Conservation (phyloP, 345 rosid species). For the Excoecaria agallocha region DNA sequence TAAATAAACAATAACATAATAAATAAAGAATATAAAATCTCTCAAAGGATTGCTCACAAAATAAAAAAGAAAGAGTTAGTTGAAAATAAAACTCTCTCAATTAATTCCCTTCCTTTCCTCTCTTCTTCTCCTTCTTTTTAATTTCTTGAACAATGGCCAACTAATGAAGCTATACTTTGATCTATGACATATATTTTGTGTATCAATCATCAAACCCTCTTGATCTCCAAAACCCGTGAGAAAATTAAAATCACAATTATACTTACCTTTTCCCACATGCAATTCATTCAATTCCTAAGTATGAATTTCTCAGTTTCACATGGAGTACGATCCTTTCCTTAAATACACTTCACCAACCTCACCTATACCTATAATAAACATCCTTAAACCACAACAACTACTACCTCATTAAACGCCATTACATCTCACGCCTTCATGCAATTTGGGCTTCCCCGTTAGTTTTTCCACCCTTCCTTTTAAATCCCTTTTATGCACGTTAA, state of each 20-base stretch:
- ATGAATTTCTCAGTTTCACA: constrained; percentile 2
- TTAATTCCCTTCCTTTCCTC: background rate
- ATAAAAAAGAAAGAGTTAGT: constrained; percentile 11
- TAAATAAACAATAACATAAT: constrained; percentile 5
- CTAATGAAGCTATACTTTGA: background rate
- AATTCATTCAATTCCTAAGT: background rate
- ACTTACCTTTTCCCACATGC: constrained; percentile 8
- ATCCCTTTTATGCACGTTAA: constrained; percentile 60
- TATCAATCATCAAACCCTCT: background rate
- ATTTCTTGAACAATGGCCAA: background rate
- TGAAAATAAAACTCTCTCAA: constrained; percentile 2
- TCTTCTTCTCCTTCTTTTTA: background rate
- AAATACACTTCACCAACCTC: constrained; percentile 14
- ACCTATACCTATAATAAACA: constrained; percentile 20
- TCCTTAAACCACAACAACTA: constrained; percentile 32
- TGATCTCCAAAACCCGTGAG: constrained; percentile 16
- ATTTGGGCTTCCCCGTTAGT: constrained; percentile 8
- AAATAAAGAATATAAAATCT: constrained; percentile 20
- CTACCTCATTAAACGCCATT: constrained; percentile 25
- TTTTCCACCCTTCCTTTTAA: constrained; percentile 37
- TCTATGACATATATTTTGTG: background rate
- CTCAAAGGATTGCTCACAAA: background rate
- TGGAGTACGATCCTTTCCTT: constrained; percentile 8
- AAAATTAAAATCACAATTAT: background rate
- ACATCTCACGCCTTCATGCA: constrained; percentile 17